These are phyloP conservation scores for Coffea canephora DNA, from an alignment of 257 asterid species.

Conservation along the genomic window DNA sequence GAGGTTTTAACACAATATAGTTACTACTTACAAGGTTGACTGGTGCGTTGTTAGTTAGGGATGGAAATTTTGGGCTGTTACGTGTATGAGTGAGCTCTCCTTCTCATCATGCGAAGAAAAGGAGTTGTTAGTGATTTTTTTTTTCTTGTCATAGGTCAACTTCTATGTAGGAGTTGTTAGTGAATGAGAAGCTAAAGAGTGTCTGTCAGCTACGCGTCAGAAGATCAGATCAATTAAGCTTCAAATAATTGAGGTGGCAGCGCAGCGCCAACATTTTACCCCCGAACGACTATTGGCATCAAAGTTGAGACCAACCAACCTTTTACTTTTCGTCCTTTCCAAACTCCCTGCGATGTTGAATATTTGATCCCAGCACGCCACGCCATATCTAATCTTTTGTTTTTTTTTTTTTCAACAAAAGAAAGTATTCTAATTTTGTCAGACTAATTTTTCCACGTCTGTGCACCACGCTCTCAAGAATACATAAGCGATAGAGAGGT, in stretches of 20 bases:
- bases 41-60: background rate
- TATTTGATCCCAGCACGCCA: background rate
- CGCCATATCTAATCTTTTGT: slow-evolving; percentile 9
- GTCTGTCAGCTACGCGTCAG: background rate
- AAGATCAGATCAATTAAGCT: background rate
- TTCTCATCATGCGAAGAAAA: background rate
- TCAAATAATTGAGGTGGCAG: slow-evolving; percentile 17
- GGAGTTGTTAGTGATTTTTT: too few relatives aligned
- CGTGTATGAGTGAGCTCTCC: background rate
- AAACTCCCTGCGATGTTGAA: background rate
- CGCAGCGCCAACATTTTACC: background rate
- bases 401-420: too few relatives aligned
- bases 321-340: slow-evolving; percentile 13
- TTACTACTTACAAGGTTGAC: background rate
- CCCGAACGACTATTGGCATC: slow-evolving; percentile 2
- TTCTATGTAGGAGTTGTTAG: too few relatives aligned
- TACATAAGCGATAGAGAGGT: too few relatives aligned
- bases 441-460: too few relatives aligned
- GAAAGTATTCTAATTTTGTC: too few relatives aligned
- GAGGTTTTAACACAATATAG: background rate
- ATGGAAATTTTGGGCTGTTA: background rate
- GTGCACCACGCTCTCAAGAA: too few relatives aligned
- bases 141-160: too few relatives aligned
- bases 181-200: too few relatives aligned
- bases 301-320: slow-evolving; percentile 5